Evolutionary conservation across 192 early-diverging fungal species (phyloP), one percentile per base, ranked within the genome.

Genomic region (Coemansia sp.): DNA sequence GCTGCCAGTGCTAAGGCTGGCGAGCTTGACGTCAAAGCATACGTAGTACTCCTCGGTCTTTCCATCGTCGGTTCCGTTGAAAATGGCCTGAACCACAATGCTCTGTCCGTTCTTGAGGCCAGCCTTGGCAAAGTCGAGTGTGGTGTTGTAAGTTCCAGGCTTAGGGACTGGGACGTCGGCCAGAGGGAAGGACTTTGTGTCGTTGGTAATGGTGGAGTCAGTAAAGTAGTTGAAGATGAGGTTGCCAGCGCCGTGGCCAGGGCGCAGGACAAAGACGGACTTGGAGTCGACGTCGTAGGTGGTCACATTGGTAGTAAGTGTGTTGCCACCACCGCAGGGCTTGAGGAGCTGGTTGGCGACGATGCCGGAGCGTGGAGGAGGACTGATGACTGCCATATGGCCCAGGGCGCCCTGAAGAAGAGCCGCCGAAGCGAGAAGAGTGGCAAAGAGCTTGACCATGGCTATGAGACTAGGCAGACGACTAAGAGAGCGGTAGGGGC

Each of bases 151-250:
- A 26, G 61, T 68, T 16, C 26, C 68, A 6, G 77, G 34, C 58
- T 62, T 55, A 60, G 72, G 66, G 33, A 80, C 36, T 6, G 33
- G 41, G 59, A 75, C 45, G 18, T 68, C 34, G 16, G 47, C 42
- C 39, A 80, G 65, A 8, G 59, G 60, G 26, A 61, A 12, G 18
- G 72, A 28, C 35, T 45, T 59, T 38, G 72, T 58, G 58, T 60
- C 56, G 42, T 75, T 69, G 37, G 69, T 72, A 13, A 80, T 70
- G n/a, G 68, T 73, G 33, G 47, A 20, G 42, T 72, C 77, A 16
- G 72, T 75, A 60, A 75, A 80, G 73, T 80, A 80, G 77, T 56
- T 80, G 69, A 75, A 71, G 69, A 75, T 69, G 59, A 80, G 59
- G 60, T 75, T 75, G 34, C 77, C 77, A 6, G 47, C 59, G 34